A percentile compares a stretch with the other conserved stretches of the same genome.
These are phyloP conservation scores for Malassezia nana DNA, from an alignment of 1,284 basidiomycete genomes.

Conservation along the genomic window DNA sequence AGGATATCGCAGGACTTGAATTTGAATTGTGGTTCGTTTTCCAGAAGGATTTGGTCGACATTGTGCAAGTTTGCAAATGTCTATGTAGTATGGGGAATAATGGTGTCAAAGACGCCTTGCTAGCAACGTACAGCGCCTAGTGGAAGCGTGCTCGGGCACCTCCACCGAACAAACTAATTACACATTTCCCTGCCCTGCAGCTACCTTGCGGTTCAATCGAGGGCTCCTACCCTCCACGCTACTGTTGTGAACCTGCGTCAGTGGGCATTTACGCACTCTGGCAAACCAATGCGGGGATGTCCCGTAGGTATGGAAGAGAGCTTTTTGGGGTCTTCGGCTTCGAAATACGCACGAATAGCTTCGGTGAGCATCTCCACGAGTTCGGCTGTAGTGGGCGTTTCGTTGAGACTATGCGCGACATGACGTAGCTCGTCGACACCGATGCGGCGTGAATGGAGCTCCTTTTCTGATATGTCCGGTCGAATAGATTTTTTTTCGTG, in stretches of 20 bases:
- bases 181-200: background rate
- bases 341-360: background rate
- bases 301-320: background rate
- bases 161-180: background rate
- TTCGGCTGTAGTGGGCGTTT: background rate
- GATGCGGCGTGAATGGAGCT: constrained; percentile 5
- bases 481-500: background rate
- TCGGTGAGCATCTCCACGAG: constrained; percentile 14
- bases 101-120: background rate
- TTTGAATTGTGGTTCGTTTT: constrained; percentile 3
- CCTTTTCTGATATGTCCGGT: background rate
- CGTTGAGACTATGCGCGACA: constrained; percentile 5
- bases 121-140: background rate
- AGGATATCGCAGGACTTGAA: background rate
- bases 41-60: constrained; percentile 1
- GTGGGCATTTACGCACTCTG: constrained; percentile 1
- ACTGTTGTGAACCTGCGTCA: background rate
- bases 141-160: background rate
- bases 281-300: constrained; percentile 10
- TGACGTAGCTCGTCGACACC: constrained; percentile 12
- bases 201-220: background rate
- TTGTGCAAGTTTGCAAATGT: background rate
- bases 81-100: background rate
- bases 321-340: background rate
- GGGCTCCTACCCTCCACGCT: background rate